phyloP scores from a whole-genome alignment of 768 basidiomycete species.

The Leucocoprinus sp. region DNA sequence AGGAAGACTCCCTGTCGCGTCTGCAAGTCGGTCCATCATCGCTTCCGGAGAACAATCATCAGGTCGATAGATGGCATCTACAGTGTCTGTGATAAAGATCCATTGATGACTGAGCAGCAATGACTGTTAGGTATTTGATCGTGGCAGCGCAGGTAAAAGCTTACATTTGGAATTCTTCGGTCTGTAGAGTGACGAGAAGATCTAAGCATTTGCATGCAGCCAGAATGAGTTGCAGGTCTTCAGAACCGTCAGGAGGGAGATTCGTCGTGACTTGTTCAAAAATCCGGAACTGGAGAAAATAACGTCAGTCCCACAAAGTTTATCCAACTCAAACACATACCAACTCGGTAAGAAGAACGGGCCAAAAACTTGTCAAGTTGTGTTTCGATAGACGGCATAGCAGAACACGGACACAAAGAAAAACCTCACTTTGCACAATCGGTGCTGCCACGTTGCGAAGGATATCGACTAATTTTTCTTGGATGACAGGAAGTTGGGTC shows the following conservation, averaged over 20 bases:
- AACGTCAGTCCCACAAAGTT: neutral
- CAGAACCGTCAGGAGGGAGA: constrained; percentile 74
- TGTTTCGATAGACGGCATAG: constrained; percentile 86
- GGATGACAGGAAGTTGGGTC: constrained; percentile 84
- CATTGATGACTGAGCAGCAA: constrained; percentile 73
- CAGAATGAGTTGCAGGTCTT: constrained; percentile 74
- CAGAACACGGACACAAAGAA: constrained; percentile 85
- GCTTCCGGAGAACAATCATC: constrained; percentile 79
- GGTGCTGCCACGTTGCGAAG: constrained; percentile 73
- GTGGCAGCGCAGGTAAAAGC: constrained; percentile 6
- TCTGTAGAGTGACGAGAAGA: constrained; percentile 85
- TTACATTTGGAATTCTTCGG: constrained; percentile 97
- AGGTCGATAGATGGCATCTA: constrained; percentile 87
- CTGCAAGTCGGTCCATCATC: constrained; percentile 85
- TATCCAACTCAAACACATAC: constrained; percentile 32
- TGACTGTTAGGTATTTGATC: constrained; percentile 6
- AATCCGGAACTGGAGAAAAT: constrained; percentile 66
- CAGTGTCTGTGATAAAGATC: constrained; percentile 97
- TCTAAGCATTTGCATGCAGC: constrained; percentile 94
- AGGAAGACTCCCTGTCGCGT: constrained; percentile 68
- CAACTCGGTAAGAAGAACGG: constrained; percentile 87
- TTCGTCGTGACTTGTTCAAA: constrained; percentile 74
- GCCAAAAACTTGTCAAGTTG: constrained; percentile 95
- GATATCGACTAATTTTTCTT: constrained; percentile 94
- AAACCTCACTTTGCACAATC: constrained; percentile 89